Base-by-base conservation (phyloP, 805 yeast genomes). In the Cyberlindnera americana region DNA sequence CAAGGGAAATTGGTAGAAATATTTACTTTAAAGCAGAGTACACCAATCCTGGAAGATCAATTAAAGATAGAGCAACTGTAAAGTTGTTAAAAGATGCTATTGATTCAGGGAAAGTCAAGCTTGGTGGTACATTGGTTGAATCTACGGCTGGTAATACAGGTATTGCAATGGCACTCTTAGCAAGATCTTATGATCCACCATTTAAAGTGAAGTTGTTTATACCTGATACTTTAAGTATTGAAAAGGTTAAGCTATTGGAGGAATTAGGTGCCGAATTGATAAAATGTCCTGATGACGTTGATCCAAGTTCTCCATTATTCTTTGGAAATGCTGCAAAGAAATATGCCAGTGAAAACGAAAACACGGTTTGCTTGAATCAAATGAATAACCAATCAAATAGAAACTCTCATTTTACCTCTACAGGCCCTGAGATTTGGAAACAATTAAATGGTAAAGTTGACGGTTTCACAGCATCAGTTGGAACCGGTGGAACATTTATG, bases 71-170 rank as follows among this genome's bases (percentile, higher is more conserved):
- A 29, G 87, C 86, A 19, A 93, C 91, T 0, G 59, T 79, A 15
- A 78, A 86, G 1, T 75, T 85, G 30, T 75, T 85, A 11, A 63
- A 77, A 32, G 74, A 72, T 25, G 81, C 78, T 38, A 84, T 83
- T 50, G 37, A 44, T 7, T 6, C 35, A 5, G 48, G 48, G 10
- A 35, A 36, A 17, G 14, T 45, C 16, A 26, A 21, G 10, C 44
- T 46, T 5, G 47, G 56, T 31, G 86, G 86, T 1, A 65, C 77
- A n/a, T 74, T 85, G 1, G 84, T 75, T 52, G 95, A 85, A 61
- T 93, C 95, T 9, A 86, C 95, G 1, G 78, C 85, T 5, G 95
- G 95, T 1, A 85, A 93, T 3, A 85, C 95, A 0, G 95, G 95
- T 7, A 83, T 85, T 12, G 81, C 91, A 2, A 66, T 85, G 48